Conservation (phyloP, 176 grass and related monocot genomes). For the bread wheat (Triticum aestivum) region DNA sequence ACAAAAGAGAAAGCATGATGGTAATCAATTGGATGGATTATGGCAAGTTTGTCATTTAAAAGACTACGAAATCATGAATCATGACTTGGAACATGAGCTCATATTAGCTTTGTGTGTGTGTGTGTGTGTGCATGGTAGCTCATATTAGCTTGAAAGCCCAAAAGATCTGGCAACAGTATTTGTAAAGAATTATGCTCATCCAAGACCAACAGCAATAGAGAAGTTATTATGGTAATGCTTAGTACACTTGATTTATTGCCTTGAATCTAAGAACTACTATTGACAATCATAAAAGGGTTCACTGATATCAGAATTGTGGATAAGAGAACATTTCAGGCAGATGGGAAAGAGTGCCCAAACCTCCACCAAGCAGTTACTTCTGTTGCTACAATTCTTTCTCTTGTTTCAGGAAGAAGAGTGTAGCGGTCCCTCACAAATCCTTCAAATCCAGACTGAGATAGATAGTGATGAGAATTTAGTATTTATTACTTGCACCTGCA, state of each 20-base stretch:
- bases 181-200: background rate
- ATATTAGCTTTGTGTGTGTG: background rate
- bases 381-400: slow-evolving; percentile 89
- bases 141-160: background rate
- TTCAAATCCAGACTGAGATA: slow-evolving; percentile 90
- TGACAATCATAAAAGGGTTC: background rate
- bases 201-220: background rate
- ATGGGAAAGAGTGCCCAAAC: slow-evolving; percentile 25
- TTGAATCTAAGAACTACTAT: background rate
- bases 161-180: background rate
- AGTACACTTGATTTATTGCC: background rate
- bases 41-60: background rate
- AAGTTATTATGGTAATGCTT: too few relatives aligned
- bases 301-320: background rate
- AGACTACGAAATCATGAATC: background rate
- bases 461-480: background rate
- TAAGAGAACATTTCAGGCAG: background rate
- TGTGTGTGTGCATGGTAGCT: background rate
- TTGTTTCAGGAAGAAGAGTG: slow-evolving; percentile 89
- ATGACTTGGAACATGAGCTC: background rate
- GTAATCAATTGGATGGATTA: background rate
- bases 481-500: background rate
- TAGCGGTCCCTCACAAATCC: slow-evolving; percentile 81
- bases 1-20: background rate
- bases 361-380: slow-evolving; percentile 97